Percentiles rank a stretch among this genome's conserved stretches.
phyloP scores from a whole-genome alignment of 208 protist genomes.

The Giardia duodenalis region DNA sequence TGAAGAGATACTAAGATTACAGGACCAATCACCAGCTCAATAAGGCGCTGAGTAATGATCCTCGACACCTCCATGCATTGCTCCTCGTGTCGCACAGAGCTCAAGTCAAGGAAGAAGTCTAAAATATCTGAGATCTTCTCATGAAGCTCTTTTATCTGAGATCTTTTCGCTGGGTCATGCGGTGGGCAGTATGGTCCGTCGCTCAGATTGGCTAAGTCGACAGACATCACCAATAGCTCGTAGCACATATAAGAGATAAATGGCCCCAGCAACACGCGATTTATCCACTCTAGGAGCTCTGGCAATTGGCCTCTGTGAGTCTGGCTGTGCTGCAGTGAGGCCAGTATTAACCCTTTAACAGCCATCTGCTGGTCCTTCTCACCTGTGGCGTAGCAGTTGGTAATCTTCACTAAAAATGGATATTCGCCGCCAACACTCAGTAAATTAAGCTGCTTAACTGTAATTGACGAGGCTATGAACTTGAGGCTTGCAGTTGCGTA shows the following conservation, averaged over 20 bases:
- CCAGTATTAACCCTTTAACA: neutral
- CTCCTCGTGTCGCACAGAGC: neutral
- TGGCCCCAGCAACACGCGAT: neutral
- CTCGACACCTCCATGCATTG: neutral
- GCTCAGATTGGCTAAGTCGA: neutral
- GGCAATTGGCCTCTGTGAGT: neutral
- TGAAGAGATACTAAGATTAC: neutral
- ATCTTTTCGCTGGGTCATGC: neutral
- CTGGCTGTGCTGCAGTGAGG: neutral
- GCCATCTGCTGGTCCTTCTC: neutral
- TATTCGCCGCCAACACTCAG: neutral
- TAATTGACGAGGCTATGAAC: neutral
- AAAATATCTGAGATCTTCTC: neutral
- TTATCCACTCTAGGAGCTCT: neutral
- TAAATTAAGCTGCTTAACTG: neutral
- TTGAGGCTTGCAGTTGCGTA: neutral
- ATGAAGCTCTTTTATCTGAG: neutral
- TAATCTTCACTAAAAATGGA: neutral
- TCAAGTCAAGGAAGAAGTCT: neutral
- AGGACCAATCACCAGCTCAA: neutral
- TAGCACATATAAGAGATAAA: neutral
- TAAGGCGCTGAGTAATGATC: neutral
- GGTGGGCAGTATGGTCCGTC: neutral
- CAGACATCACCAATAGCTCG: neutral
- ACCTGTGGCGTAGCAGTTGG: neutral